Evolutionary conservation across 805 yeast genomes (phyloP), one percentile per base, ranked within the genome.

Genomic region (Soucietia sequanensis): DNA sequence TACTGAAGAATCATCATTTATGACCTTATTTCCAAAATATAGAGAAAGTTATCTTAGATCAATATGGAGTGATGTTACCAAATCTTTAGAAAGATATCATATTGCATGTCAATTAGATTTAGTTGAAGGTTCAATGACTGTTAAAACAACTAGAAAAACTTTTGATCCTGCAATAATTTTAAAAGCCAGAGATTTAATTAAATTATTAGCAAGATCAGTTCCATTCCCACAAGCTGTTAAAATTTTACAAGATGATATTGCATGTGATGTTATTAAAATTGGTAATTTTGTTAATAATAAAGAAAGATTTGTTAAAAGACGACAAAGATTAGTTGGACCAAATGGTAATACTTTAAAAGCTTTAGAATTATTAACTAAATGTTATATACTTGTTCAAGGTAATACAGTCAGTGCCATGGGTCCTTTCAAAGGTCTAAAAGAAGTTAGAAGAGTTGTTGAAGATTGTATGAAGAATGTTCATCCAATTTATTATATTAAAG

Each of bases 371-470:
- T 72, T 93, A 42, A 93, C 99, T n/a, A 82, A 84, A 50, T 93
- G 99, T 66, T 93, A 91, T 58, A 85, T 93, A 47, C 72, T 93
- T 41, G 99, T 93, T 6, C 99, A 93, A 67, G 99, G 99, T 56
- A 89, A 84, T 61, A 93, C 99, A 2, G 99, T 93, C 4, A 79
- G 96, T 35, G 91, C 83, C 9, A 93, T 93, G 98, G 99, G 99
- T 7, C 91, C 96, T 18, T 90, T 68, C 66, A 88, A 84, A 56
- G 98, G 98, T 5, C 70, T 93, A 44, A 93, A 93, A 58, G 95
- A 85, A 45, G 79, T 88, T 6, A 78, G 98, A 62, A 77, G 98
- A 55, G 89, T 93, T 22, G 95, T 93, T 26, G 98, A 91, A 59
- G 99, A 93, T 58, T 93, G 98, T 63, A 93, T 93, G 99, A 80